Percentiles rank a stretch among this genome's conserved stretches.
These are phyloP conservation scores for Solanum hybrid DNA, from an alignment of 305 asterid species.

Conservation along the genomic window DNA sequence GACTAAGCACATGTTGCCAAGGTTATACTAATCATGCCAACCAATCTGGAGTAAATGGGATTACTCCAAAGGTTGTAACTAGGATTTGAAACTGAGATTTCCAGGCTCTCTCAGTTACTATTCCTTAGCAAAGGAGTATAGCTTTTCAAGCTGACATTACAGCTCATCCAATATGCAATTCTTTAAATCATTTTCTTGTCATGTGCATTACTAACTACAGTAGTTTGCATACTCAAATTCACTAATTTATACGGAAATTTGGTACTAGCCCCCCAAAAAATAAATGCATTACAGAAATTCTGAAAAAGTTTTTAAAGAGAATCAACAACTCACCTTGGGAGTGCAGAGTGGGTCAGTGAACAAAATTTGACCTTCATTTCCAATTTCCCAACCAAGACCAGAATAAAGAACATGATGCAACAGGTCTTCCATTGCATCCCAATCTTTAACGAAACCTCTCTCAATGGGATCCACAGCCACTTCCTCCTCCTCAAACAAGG, in stretches of 20 bases:
- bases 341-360: constrained; percentile 91
- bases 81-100: neutral
- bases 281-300: neutral
- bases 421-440: constrained; percentile 99
- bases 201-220: neutral
- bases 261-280: neutral
- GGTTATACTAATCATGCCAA: neutral
- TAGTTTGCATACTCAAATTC: neutral
- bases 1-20: neutral
- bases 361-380: constrained; percentile 87
- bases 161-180: neutral
- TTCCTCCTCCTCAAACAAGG: constrained; percentile 49
- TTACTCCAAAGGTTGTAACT: neutral
- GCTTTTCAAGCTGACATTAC: neutral
- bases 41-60: neutral
- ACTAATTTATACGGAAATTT: neutral
- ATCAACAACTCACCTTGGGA: constrained; percentile 55
- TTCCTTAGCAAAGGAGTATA: neutral
- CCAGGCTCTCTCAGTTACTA: neutral
- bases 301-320: neutral
- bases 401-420: constrained; percentile 65
- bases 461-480: constrained; percentile 69
- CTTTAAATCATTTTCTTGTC: neutral
- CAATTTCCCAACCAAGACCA: constrained; percentile 87
- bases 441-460: constrained; percentile 75